These are phyloP conservation scores for Sporothrix variecibatus DNA, from an alignment of 2,329 filamentous ascomycete genomes.

Conservation along the genomic window DNA sequence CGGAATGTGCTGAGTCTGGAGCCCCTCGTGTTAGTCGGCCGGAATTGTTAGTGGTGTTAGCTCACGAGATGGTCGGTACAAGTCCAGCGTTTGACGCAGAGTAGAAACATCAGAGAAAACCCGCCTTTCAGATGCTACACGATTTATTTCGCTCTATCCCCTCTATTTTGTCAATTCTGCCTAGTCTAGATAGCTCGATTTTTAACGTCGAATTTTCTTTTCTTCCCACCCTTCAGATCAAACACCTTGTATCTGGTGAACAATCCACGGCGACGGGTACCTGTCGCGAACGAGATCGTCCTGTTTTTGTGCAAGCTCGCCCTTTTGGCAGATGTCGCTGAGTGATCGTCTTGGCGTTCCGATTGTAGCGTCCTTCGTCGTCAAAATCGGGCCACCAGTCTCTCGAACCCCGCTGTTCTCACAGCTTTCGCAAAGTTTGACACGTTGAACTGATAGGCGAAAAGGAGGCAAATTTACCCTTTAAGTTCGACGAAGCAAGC, in stretches of 20 bases:
- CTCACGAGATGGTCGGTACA: background rate
- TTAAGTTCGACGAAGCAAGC: no score
- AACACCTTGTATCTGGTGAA: background rate
- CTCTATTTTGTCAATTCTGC: background rate
- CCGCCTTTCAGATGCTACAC: background rate
- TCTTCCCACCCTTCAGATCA: background rate
- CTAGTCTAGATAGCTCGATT: background rate
- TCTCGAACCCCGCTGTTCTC: background rate
- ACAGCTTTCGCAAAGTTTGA: background rate
- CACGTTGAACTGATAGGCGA: background rate
- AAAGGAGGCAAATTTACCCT: no score
- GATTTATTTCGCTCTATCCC: background rate
- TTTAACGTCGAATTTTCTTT: background rate
- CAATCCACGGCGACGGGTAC: background rate
- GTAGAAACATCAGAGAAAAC: background rate
- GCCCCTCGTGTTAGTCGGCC: background rate
- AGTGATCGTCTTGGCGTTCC: slow-evolving; percentile 4
- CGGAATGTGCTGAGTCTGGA: background rate
- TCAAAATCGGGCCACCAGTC: background rate
- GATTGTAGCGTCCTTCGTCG: background rate
- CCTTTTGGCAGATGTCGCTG: background rate
- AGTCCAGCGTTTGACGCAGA: background rate
- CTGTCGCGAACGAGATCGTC: background rate
- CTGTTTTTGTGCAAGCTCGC: background rate
- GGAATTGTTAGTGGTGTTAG: background rate